Percentiles rank a stretch among this genome's conserved stretches.
Conservation (phyloP, 495 filamentous ascomycete species). For the Xylaria acuta region DNA sequence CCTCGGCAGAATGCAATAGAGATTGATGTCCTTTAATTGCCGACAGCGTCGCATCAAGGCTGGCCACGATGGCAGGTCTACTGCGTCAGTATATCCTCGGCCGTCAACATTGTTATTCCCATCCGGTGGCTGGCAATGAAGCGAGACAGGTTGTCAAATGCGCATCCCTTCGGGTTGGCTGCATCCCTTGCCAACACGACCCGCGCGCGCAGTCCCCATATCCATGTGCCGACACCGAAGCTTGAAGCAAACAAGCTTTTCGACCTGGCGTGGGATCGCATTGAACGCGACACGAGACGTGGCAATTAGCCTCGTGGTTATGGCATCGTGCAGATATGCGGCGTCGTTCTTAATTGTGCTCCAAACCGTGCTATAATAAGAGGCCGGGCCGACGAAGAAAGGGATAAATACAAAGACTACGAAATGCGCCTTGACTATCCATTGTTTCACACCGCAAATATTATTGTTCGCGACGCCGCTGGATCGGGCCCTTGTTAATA, state of each 20-base stretch:
- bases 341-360: not conserved
- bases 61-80: conserved; percentile 7
- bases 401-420: conserved; percentile 4
- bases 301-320: conserved; percentile 19
- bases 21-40: conserved; percentile 4
- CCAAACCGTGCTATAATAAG: conserved; percentile 4
- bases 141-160: conserved; percentile 22
- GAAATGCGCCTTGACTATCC: not conserved
- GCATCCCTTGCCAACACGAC: not conserved
- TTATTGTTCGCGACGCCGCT: conserved; percentile 18
- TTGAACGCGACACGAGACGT: not conserved
- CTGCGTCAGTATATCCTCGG: not conserved
- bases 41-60: conserved; percentile 19
- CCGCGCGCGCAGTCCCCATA: not conserved
- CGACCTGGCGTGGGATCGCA: not conserved
- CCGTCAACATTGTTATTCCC: not conserved
- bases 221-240: conserved; percentile 16
- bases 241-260: conserved; percentile 12
- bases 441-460: conserved; percentile 4
- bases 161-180: not conserved
- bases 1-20: not conserved
- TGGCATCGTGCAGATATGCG: not conserved
- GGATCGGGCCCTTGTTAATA: not conserved
- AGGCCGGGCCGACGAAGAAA: not conserved
- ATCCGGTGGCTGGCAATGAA: not conserved